Percentiles rank a stretch among this genome's conserved stretches.
These are phyloP conservation scores for Aspergillus bombycis DNA, from an alignment of 2,329 filamentous ascomycete species.

Conservation along the genomic window DNA sequence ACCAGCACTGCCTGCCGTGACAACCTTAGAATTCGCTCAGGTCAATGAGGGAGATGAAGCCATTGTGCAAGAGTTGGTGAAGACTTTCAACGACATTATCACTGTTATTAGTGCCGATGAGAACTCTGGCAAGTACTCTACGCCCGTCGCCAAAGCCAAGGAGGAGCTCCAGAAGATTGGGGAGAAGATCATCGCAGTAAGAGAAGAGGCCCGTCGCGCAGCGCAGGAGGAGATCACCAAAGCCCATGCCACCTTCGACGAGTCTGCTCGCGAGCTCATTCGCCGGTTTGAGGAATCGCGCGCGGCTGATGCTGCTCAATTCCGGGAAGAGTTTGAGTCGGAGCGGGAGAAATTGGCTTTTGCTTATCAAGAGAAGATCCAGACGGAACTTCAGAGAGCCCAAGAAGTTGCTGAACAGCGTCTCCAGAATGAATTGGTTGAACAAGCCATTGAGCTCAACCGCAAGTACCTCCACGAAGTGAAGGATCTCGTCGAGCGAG, in stretches of 20 bases:
- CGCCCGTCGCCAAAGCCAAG: slow-evolving; percentile 84
- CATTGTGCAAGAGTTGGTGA: slow-evolving; percentile 88
- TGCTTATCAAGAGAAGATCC: slow-evolving; percentile 78
- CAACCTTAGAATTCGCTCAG: slow-evolving; percentile 76
- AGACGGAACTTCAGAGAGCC: slow-evolving; percentile 77
- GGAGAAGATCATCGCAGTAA: slow-evolving; percentile 74
- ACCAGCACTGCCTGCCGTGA: slow-evolving; percentile 52
- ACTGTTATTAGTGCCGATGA: slow-evolving; percentile 88
- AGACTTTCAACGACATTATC: slow-evolving; percentile 95
- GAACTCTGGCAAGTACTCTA: slow-evolving; percentile 74
- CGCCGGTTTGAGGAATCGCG: slow-evolving; percentile 83
- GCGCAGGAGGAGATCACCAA: slow-evolving; percentile 75
- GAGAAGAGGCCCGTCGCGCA: slow-evolving; percentile 67
- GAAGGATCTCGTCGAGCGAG: slow-evolving; percentile 78
- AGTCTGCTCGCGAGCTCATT: slow-evolving; percentile 84
- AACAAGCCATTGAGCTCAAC: slow-evolving; percentile 89
- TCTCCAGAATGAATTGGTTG: slow-evolving; percentile 79
- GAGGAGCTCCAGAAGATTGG: slow-evolving; percentile 77
- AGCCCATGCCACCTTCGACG: slow-evolving; percentile 77
- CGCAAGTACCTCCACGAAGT: slow-evolving; percentile 80
- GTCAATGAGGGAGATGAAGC: slow-evolving; percentile 79
- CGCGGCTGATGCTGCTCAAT: slow-evolving; percentile 76
- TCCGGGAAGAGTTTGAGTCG: slow-evolving; percentile 83
- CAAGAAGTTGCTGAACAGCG: slow-evolving; percentile 80
- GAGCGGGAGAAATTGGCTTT: slow-evolving; percentile 80